Evolutionary conservation across 176 grass and related monocot genomes (phyloP), one percentile per base, ranked within the genome.

Genomic region (Oryza rufipogon): DNA sequence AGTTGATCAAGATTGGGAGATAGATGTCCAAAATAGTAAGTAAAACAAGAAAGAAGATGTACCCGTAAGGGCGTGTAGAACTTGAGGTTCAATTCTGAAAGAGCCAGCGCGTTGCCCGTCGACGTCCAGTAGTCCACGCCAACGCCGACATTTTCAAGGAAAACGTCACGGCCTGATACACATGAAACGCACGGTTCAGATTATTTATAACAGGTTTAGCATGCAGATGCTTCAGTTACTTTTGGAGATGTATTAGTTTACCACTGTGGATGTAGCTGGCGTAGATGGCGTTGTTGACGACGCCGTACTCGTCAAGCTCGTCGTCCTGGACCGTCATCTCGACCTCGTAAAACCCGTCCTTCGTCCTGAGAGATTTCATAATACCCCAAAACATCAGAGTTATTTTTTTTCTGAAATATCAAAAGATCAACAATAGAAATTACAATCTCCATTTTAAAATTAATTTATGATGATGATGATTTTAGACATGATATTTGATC

Each of bases 211-310:
- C 26, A 64, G 54, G 54, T 52, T 52, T 25, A 44, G 70, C 17
- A 85, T 87, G 30, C 30, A 32, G 30, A 3, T 32, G 78, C 14
- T 58, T 58, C 19, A 20, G 54, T 58, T 58, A 9, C 49, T 52
- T 52, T 5, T 52, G 49, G 49, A 52, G 49, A 17, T 58, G 1
- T 20, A 58, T 47, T 47, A 47, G 41, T 11, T 25, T 47, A 81
- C 80, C 67, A 26, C 33, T 81, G 15, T 94, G 92, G 77, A 88
- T 87, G 84, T 94, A 94, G 70, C 81, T 94, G 16, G 90, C 89
- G 79, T 94, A 92, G 23, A 94, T 76, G 13, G 92, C 89, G 74
- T 94, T 94, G 67, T 94, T 94, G 20, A 94, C 92, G 70, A 94
- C 92, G 72, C 92, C 90, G 72, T 83, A 94, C 79, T 94, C 89